These are phyloP conservation scores for Rhodotorula sp. DNA, from an alignment of 1,284 basidiomycete genomes.

Conservation along the genomic window DNA sequence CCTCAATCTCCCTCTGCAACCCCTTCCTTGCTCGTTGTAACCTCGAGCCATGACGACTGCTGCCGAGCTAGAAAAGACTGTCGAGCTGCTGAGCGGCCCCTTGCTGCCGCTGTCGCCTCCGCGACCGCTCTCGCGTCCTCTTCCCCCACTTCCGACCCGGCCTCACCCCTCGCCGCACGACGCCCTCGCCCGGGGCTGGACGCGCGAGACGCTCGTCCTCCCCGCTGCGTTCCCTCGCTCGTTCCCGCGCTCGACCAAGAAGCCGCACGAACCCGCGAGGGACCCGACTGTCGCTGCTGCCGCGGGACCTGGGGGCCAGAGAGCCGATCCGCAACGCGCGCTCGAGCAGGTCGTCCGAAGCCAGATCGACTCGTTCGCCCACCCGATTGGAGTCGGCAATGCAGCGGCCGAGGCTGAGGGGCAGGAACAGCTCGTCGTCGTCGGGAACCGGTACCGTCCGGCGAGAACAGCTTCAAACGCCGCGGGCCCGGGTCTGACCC, in stretches of 20 bases:
- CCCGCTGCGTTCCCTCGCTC: slow-evolving; percentile 39
- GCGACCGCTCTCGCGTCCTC: slow-evolving; percentile 10
- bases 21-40: background rate
- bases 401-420: background rate
- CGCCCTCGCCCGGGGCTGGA: slow-evolving; percentile 30
- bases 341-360: slow-evolving; percentile 13
- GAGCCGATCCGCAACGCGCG: slow-evolving; percentile 12
- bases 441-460: slow-evolving; percentile 32
- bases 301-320: background rate
- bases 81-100: slow-evolving; percentile 6
- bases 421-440: slow-evolving; percentile 35
- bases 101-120: slow-evolving; percentile 27
- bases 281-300: slow-evolving; percentile 1
- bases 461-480: background rate
- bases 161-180: slow-evolving; percentile 1
- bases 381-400: slow-evolving; percentile 9
- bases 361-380: slow-evolving; percentile 23
- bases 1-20: background rate
- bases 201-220: slow-evolving; percentile 16
- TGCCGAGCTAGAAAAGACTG: slow-evolving; percentile 10
- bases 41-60: background rate
- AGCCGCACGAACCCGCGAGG: background rate
- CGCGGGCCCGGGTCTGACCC: slow-evolving; percentile 54
- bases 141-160: slow-evolving; percentile 19
- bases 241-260: slow-evolving; percentile 6